Evolutionary conservation across 345 rosid genomes (phyloP).

Genomic region (Rhizophora mangle): DNA sequence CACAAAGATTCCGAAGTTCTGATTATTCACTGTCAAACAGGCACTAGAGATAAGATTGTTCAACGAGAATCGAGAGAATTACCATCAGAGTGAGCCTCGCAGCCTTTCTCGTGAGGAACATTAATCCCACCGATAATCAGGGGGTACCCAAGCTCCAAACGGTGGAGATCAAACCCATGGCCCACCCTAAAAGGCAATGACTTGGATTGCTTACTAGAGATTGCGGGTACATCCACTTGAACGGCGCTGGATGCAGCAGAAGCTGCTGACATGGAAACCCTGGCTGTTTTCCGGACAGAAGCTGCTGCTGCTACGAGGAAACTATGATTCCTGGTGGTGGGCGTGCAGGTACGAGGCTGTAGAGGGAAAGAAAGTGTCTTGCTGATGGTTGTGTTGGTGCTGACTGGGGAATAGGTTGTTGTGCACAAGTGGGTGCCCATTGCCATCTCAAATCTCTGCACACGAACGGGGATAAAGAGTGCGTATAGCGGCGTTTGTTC

Average conservation of each 20-base stretch:
- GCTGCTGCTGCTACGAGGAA: slow-evolving; percentile 20
- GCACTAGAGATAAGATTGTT: not conserved
- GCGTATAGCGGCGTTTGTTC: too few species aligned
- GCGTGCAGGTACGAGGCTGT: slow-evolving; percentile 9
- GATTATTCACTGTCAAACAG: not conserved
- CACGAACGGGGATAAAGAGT: not conserved
- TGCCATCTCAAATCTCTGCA: slow-evolving; percentile 21
- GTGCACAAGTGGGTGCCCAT: slow-evolving; percentile 49
- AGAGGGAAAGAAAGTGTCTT: slow-evolving; percentile 14
- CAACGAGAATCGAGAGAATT: slow-evolving; percentile 1
- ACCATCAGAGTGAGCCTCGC: slow-evolving; percentile 99
- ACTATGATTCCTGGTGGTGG: slow-evolving; percentile 7
- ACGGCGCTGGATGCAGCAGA: slow-evolving; percentile 44
- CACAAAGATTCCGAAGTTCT: too few species aligned
- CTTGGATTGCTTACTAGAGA: slow-evolving; percentile 40
- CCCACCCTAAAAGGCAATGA: slow-evolving; percentile 83
- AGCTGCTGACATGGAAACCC: slow-evolving; percentile 25
- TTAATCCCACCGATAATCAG: slow-evolving; percentile 89
- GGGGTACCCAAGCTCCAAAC: slow-evolving; percentile 91
- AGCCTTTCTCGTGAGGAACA: slow-evolving; percentile 92
- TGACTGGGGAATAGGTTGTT: slow-evolving; percentile 14
- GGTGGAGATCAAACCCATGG: slow-evolving; percentile 94
- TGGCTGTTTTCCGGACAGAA: slow-evolving; percentile 13
- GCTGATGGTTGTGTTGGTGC: slow-evolving; percentile 17
- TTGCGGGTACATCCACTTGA: slow-evolving; percentile 40